Evolutionary conservation across 441 rosid genomes (phyloP).

Genomic region (Pelargonium myrrhifolium): DNA sequence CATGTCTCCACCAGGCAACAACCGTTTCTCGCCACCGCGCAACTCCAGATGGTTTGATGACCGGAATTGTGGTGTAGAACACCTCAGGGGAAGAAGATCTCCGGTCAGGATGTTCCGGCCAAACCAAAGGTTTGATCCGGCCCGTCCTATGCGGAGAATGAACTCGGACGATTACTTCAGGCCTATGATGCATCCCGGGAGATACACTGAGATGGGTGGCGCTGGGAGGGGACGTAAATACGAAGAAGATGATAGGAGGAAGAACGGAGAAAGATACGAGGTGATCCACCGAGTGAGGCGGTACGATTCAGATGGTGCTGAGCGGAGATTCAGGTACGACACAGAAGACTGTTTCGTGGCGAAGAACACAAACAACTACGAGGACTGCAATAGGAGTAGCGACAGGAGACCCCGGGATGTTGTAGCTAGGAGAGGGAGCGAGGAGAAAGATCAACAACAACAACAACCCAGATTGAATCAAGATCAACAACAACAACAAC

Average conservation of each 20-base stretch:
- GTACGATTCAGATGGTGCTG: constrained; percentile 25
- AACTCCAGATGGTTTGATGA: constrained; percentile 31
- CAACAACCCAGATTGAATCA: background rate
- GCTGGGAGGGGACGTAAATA: constrained; percentile 28
- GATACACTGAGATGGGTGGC: constrained; percentile 21
- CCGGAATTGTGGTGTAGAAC: constrained; percentile 25
- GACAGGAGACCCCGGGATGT: constrained; percentile 11
- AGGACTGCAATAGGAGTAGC: constrained; percentile 13
- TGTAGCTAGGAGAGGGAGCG: constrained; percentile 10
- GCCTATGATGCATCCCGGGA: constrained; percentile 26
- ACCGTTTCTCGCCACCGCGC: constrained; percentile 24
- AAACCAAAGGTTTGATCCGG: constrained; percentile 32
- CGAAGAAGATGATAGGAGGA: constrained; percentile 27
- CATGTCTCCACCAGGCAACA: constrained; percentile 16
- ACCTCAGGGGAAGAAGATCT: constrained; percentile 35
- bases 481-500: constrained; percentile 1
- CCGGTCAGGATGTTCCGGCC: constrained; percentile 29
- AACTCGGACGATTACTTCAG: constrained; percentile 25
- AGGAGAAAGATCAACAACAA: constrained; percentile 12
- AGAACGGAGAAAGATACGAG: constrained; percentile 27
- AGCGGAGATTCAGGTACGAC: constrained; percentile 24
- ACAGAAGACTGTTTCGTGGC: constrained; percentile 23
- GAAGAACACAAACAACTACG: constrained; percentile 15
- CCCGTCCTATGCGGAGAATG: constrained; percentile 22
- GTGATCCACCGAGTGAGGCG: constrained; percentile 25